Conservation (phyloP, 768 basidiomycete species). For the Lentinula aciculospora region DNA sequence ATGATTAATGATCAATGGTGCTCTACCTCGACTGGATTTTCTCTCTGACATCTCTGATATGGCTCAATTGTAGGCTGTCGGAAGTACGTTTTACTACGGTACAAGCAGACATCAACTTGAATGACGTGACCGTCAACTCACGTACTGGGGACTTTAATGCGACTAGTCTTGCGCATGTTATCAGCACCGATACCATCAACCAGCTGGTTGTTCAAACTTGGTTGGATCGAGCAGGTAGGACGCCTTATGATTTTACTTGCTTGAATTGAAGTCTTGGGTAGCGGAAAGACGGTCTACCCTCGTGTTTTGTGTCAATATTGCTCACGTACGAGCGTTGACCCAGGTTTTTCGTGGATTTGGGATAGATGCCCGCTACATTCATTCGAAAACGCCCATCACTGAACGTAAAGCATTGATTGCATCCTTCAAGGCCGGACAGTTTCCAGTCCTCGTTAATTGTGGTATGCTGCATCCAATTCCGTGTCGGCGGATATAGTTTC, state of each 20-base stretch:
- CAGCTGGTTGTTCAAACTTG: conserved; percentile 75
- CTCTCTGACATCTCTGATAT: conserved; percentile 13
- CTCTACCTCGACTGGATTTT: conserved; percentile 9
- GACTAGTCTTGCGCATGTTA: conserved; percentile 68
- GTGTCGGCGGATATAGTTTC: neutral
- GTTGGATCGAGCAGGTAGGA: conserved; percentile 77
- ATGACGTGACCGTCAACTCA: conserved; percentile 58
- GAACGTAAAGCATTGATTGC: conserved; percentile 63
- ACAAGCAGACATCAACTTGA: conserved; percentile 65
- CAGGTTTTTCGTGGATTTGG: conserved; percentile 66
- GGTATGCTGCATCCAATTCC: conserved; percentile 35
- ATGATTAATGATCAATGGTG: conserved; percentile 94
- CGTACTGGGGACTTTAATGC: conserved; percentile 79
- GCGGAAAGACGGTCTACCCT: conserved; percentile 77
- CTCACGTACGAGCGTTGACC: conserved; percentile 75
- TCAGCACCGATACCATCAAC: conserved; percentile 79
- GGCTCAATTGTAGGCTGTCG: conserved; percentile 56
- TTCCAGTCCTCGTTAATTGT: conserved; percentile 88
- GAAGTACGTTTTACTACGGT: conserved; percentile 84
- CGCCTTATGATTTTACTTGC: neutral
- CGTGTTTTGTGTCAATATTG: conserved; percentile 85
- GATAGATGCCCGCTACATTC: conserved; percentile 80
- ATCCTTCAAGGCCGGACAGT: conserved; percentile 65
- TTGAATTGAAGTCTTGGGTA: conserved; percentile 18
- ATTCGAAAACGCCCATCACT: conserved; percentile 55